phyloP scores from a whole-genome alignment of 2,329 filamentous ascomycete genomes.

The Gnomoniopsis sp. region DNA sequence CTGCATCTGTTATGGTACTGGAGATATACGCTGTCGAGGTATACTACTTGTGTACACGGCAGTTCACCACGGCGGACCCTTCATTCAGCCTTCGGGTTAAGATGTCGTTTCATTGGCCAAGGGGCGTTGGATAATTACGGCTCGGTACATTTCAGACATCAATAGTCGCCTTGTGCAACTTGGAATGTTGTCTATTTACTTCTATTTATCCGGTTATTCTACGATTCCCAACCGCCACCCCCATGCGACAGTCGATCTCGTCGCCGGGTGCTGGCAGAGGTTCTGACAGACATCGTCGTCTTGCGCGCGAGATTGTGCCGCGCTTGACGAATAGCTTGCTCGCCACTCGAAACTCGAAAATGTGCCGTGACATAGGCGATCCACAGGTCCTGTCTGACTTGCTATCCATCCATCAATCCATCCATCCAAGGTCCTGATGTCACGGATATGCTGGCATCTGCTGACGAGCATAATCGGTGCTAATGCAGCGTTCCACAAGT shows the following conservation, averaged over 20 bases:
- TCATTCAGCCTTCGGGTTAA: conserved; percentile 12
- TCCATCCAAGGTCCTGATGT: neutral
- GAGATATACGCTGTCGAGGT: no score
- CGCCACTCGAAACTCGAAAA: neutral
- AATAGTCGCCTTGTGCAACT: conserved; percentile 6
- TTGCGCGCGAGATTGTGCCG: neutral
- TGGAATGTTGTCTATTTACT: no score
- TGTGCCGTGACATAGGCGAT: neutral
- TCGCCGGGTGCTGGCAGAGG: no score
- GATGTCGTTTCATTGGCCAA: conserved; percentile 8
- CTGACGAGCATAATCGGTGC: neutral
- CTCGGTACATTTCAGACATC: conserved; percentile 13
- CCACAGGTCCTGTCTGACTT: neutral
- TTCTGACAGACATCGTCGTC: no score
- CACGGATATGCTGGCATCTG: neutral
- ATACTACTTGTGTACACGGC: neutral
- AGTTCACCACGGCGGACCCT: neutral
- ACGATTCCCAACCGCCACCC: neutral
- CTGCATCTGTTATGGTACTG: conserved; percentile 2
- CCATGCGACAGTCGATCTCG: neutral
- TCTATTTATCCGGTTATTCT: no score
- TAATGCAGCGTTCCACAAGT: conserved; percentile 12
- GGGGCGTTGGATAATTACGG: conserved; percentile 7
- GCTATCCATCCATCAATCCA: no score
- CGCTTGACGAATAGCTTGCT: neutral